A percentile compares a stretch with the other conserved stretches of the same genome.
Conservation (phyloP, 768 basidiomycete species). For the button mushroom (Agaricus bisporus) region DNA sequence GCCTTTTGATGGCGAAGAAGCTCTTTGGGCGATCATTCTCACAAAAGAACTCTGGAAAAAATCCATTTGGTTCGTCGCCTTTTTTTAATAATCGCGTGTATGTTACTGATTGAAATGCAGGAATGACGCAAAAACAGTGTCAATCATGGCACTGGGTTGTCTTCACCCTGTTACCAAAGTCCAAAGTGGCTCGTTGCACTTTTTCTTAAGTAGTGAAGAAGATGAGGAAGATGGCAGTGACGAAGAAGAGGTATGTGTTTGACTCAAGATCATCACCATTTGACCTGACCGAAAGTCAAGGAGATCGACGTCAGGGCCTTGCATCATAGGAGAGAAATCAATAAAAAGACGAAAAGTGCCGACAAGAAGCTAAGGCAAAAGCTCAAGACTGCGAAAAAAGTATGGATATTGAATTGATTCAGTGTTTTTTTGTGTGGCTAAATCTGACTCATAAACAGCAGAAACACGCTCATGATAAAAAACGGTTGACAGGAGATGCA, state of each 20-base stretch:
- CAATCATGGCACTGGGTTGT: slow-evolving; percentile 87
- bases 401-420: slow-evolving; percentile 18
- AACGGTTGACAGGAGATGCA: slow-evolving; percentile 10
- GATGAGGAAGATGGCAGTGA: slow-evolving; percentile 68
- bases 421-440: neutral
- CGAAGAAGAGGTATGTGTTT: slow-evolving; percentile 48
- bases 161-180: slow-evolving; percentile 94
- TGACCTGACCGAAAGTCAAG: slow-evolving; percentile 25
- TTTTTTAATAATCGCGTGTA: neutral
- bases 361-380: slow-evolving; percentile 77
- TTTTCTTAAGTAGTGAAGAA: slow-evolving; percentile 90
- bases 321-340: slow-evolving; percentile 85
- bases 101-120: slow-evolving; percentile 25
- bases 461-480: slow-evolving; percentile 17
- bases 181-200: slow-evolving; percentile 89
- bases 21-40: slow-evolving; percentile 95
- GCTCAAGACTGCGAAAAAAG: slow-evolving; percentile 72
- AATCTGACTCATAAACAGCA: slow-evolving; percentile 13
- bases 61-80: slow-evolving; percentile 63
- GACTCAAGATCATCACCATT: neutral
- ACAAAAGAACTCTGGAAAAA: slow-evolving; percentile 95
- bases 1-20: slow-evolving; percentile 64
- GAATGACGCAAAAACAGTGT: slow-evolving; percentile 88
- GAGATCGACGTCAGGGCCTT: slow-evolving; percentile 65
- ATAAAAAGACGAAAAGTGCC: slow-evolving; percentile 83